These are phyloP conservation scores for Wallacemonas collosoma DNA, from an alignment of 208 protist species.

Conservation along the genomic window DNA sequence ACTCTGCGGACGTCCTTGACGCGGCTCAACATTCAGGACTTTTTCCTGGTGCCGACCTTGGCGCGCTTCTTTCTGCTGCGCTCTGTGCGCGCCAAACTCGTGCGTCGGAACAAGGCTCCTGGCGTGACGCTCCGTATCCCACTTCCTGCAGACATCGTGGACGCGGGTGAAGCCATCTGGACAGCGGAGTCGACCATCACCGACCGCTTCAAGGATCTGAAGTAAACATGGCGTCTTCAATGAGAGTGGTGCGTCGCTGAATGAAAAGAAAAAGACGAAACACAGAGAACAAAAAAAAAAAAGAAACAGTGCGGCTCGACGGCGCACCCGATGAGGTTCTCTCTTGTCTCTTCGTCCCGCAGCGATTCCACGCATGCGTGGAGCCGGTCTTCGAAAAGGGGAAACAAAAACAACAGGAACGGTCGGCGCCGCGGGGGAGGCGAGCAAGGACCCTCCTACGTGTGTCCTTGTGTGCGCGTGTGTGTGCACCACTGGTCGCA, in stretches of 20 bases:
- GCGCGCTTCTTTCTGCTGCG: slow-evolving; percentile 72
- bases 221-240: neutral
- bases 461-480: too few species aligned
- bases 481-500: too few species aligned
- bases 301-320: neutral
- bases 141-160: slow-evolving; percentile 65
- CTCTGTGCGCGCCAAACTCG: slow-evolving; percentile 47
- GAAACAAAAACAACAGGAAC: too few species aligned
- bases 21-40: slow-evolving; percentile 62
- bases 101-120: slow-evolving; percentile 21
- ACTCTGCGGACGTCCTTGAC: slow-evolving; percentile 66
- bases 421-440: too few species aligned
- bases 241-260: neutral
- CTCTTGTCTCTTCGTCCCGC: too few species aligned
- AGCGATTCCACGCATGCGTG: too few species aligned
- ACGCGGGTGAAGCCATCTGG: slow-evolving; percentile 61
- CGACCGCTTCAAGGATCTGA: slow-evolving; percentile 12
- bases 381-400: too few species aligned
- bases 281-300: neutral
- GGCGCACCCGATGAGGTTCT: too few species aligned
- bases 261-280: neutral
- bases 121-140: slow-evolving; percentile 59
- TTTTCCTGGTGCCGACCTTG: slow-evolving; percentile 67
- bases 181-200: neutral
- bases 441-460: too few species aligned